phyloP scores from a whole-genome alignment of 768 basidiomycete genomes.

The Suillus subalutaceus region DNA sequence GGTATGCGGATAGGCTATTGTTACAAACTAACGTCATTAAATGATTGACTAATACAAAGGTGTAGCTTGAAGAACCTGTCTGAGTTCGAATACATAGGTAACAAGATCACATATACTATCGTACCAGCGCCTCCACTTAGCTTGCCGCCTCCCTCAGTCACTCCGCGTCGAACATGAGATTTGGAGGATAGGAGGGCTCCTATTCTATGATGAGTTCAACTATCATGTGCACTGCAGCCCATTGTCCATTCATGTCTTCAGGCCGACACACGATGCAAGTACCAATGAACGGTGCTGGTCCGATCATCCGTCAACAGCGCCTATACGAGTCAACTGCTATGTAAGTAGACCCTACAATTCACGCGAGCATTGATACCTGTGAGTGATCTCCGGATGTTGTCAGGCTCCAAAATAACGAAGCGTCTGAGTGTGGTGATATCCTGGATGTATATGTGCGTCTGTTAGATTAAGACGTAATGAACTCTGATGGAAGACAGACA shows the following conservation, averaged over 20 bases:
- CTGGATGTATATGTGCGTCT: not conserved
- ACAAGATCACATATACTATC: not conserved
- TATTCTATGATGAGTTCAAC: not conserved
- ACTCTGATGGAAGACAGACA: conserved; percentile 2
- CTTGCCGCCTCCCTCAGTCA: not conserved
- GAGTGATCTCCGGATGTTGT: not conserved
- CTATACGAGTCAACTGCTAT: not conserved
- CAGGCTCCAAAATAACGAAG: conserved; percentile 2
- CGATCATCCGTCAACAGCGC: conserved; percentile 6
- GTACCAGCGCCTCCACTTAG: not conserved
- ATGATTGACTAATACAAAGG: not conserved
- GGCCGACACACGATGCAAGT: conserved; percentile 9
- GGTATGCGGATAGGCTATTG: not conserved
- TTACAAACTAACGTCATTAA: not conserved
- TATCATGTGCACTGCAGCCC: not conserved
- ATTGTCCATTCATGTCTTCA: not conserved
- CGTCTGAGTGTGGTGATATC: conserved; percentile 5
- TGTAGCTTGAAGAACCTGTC: not conserved
- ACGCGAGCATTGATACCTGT: not conserved
- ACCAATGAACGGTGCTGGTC: conserved; percentile 5
- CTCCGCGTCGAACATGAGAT: not conserved
- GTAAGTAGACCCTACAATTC: not conserved
- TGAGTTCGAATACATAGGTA: conserved; percentile 2
- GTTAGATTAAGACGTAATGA: not conserved
- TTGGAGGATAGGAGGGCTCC: not conserved